Evolutionary conservation across 192 early-diverging fungal genomes (phyloP).

Genomic region (Backusella macrospora): DNA sequence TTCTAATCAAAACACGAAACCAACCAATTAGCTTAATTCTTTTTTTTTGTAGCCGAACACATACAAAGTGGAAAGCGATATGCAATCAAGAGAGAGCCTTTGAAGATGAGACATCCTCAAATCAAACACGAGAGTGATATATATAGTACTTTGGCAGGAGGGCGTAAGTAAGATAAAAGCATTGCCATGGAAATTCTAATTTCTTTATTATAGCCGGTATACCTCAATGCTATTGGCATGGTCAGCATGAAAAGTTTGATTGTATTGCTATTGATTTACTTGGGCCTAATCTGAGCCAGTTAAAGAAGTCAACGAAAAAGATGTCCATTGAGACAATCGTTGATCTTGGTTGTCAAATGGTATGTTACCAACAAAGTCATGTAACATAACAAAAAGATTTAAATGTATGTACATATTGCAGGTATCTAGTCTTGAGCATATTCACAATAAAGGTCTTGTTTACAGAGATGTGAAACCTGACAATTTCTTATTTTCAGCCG

Average conservation of each 20-base stretch:
- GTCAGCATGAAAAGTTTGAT: constrained; percentile 50
- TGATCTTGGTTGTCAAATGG: constrained; percentile 59
- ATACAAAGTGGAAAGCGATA: constrained; percentile 45
- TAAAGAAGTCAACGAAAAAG: constrained; percentile 44
- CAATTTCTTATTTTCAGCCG: constrained; percentile 66
- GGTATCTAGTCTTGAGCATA: constrained; percentile 40
- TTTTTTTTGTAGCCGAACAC: constrained; percentile 43
- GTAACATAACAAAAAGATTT: not conserved
- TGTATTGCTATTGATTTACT: constrained; percentile 59
- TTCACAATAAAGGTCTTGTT: constrained; percentile 45
- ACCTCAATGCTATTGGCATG: constrained; percentile 58
- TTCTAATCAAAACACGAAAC: not conserved
- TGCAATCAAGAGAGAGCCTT: constrained; percentile 57
- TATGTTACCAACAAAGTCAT: constrained; percentile 21
- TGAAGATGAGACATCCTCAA: constrained; percentile 47
- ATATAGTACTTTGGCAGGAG: constrained; percentile 47
- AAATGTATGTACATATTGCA: not conserved
- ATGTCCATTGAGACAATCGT: constrained; percentile 48
- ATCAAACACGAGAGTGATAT: constrained; percentile 51
- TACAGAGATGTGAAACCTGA: constrained; percentile 83
- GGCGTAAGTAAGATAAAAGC: constrained; percentile 38
- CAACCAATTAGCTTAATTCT: not conserved
- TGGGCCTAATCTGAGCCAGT: constrained; percentile 55
- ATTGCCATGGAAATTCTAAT: not conserved
- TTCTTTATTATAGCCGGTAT: constrained; percentile 48